Percentiles rank a stretch among this genome's conserved stretches.
Evolutionary conservation across 768 basidiomycete species (phyloP).

Genomic region (Russula foetens): DNA sequence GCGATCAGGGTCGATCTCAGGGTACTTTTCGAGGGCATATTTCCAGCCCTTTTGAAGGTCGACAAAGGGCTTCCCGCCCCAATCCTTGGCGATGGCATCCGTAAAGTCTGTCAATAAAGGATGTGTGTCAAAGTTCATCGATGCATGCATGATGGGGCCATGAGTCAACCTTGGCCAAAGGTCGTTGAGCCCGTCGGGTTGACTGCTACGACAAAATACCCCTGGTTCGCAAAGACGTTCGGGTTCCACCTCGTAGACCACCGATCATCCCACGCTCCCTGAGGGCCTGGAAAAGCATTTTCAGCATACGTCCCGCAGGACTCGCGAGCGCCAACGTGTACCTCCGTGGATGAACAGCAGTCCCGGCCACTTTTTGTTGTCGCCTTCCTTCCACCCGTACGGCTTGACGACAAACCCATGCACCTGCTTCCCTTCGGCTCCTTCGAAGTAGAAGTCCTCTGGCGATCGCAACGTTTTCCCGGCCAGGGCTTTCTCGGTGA

Average conservation of each 20-base stretch:
- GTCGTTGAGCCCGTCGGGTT: constrained; percentile 95
- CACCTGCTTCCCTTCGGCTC: constrained; percentile 63
- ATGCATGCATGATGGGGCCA: not conserved
- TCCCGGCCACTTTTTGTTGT: constrained; percentile 62
- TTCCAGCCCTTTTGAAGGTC: constrained; percentile 74
- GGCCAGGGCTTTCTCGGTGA: constrained; percentile 48
- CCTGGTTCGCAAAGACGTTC: constrained; percentile 66
- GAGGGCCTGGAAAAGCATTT: constrained; percentile 42
- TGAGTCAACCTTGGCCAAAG: constrained; percentile 66
- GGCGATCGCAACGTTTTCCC: constrained; percentile 52
- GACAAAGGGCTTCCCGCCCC: constrained; percentile 81
- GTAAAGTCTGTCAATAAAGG: constrained; percentile 48
- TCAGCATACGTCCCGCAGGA: not conserved
- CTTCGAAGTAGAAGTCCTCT: constrained; percentile 87
- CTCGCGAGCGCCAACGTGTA: constrained; percentile 7
- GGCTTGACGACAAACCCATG: constrained; percentile 87
- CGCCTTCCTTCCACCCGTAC: constrained; percentile 57
- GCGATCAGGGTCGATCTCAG: constrained; percentile 53
- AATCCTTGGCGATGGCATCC: constrained; percentile 72
- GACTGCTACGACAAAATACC: constrained; percentile 81
- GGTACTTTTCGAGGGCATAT: constrained; percentile 53
- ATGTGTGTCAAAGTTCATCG: not conserved
- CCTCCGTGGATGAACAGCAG: constrained; percentile 80
- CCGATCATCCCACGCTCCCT: constrained; percentile 82
- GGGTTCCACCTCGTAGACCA: constrained; percentile 95